A percentile compares a stretch with the other conserved stretches of the same genome.
phyloP scores from a whole-genome alignment of 352 stramenopile species.

The Phytophthora ramorum region DNA sequence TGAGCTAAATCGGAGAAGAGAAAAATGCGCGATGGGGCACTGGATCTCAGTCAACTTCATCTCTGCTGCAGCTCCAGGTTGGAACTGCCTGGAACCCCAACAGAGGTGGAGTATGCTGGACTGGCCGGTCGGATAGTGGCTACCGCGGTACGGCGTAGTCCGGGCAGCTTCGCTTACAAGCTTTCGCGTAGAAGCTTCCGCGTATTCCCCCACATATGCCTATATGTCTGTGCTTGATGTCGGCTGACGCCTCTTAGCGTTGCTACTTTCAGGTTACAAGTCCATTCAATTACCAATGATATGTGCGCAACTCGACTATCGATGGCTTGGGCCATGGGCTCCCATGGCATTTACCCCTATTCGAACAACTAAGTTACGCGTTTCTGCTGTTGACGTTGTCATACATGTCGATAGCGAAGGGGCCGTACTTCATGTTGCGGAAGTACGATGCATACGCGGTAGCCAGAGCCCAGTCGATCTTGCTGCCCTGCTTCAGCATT shows the following conservation, averaged over 20 bases:
- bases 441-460: slow-evolving; percentile 14
- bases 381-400: neutral
- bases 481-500: neutral
- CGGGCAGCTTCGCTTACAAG: no score
- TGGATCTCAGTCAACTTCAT: neutral
- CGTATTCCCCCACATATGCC: no score
- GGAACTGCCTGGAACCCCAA: no score
- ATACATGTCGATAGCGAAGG: slow-evolving; percentile 7
- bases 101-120: no score
- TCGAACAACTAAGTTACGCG: neutral
- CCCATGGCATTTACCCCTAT: neutral
- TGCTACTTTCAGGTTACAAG: slow-evolving; percentile 2
- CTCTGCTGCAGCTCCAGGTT: neutral
- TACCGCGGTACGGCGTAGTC: no score
- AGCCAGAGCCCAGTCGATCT: slow-evolving; percentile 8
- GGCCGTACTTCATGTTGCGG: slow-evolving; percentile 14
- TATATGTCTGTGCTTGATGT: no score
- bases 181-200: no score
- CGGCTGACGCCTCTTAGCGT: neutral
- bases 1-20: neutral
- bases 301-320: slow-evolving; percentile 6
- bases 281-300: slow-evolving; percentile 10
- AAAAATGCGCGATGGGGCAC: neutral
- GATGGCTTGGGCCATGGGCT: neutral
- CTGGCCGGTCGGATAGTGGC: no score